A percentile compares a stretch with the other conserved stretches of the same genome.
phyloP scores from a whole-genome alignment of 1,284 basidiomycete genomes.

The Coniophora puteana region DNA sequence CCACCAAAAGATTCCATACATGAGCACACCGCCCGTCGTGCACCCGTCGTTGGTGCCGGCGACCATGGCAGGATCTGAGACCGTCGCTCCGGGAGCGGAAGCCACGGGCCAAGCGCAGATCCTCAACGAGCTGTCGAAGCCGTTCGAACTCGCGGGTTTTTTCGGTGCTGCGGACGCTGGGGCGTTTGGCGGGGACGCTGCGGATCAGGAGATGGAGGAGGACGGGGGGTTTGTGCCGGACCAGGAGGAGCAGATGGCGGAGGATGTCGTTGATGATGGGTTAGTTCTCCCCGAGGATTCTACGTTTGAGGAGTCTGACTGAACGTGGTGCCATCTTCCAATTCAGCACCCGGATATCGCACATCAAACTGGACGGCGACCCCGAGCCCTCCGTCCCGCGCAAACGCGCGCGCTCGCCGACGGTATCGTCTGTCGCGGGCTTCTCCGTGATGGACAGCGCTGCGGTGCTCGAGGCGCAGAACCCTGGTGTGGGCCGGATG shows the following conservation, averaged over 20 bases:
- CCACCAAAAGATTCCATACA: conserved; percentile 91
- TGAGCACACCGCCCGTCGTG: conserved; percentile 72
- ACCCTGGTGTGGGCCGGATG: too few relatives aligned
- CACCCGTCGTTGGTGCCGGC: conserved; percentile 57
- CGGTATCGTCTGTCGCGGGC: conserved; percentile 11
- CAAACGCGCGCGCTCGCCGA: conserved; percentile 34
- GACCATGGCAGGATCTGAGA: conserved; percentile 18
- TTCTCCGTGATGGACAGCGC: too few relatives aligned
- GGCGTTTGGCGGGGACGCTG: conserved; percentile 43
- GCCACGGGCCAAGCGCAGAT: conserved; percentile 74
- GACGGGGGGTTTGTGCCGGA: too few relatives aligned
- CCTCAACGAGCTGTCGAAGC: conserved; percentile 57
- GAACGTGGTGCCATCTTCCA: too few relatives aligned
- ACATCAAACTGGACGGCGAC: conserved; percentile 55
- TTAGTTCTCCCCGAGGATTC: too few relatives aligned
- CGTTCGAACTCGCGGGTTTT: conserved; percentile 72
- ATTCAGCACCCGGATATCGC: conserved; percentile 16
- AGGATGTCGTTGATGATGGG: too few relatives aligned
- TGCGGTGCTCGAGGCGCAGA: too few relatives aligned
- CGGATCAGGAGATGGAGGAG: conserved; percentile 31
- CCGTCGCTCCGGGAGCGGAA: conserved; percentile 66
- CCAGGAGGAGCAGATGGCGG: too few relatives aligned
- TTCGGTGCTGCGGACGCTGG: conserved; percentile 75
- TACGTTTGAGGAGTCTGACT: too few relatives aligned
- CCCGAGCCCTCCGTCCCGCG: conserved; percentile 32